Conservation (phyloP, 345 rosid species). For the Syzygium aqueum region DNA sequence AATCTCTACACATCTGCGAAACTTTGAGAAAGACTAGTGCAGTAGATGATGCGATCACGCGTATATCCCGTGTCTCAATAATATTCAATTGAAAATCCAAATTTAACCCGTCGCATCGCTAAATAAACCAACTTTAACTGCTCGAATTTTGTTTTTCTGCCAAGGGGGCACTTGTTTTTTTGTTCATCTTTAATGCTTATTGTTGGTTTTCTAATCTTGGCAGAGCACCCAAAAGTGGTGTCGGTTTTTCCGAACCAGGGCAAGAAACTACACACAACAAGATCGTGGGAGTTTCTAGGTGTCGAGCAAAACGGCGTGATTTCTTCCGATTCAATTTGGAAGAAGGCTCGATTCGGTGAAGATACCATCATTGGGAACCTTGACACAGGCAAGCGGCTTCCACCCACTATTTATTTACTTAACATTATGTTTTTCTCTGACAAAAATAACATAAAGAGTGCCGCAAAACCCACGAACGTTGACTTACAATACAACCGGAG, state of each 20-base stretch:
- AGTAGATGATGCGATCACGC: background rate
- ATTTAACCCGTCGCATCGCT: background rate
- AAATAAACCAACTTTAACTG: background rate
- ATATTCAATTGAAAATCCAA: background rate
- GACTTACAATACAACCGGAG: background rate
- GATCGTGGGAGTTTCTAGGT: constrained; percentile 87
- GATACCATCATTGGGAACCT: constrained; percentile 79
- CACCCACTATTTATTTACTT: background rate
- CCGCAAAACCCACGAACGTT: background rate
- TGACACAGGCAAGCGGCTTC: constrained; percentile 52
- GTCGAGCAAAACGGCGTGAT: constrained; percentile 36
- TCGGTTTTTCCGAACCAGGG: constrained; percentile 68
- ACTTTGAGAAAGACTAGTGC: background rate
- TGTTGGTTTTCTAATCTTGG: background rate
- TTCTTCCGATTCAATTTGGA: constrained; percentile 51
- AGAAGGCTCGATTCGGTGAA: constrained; percentile 62
- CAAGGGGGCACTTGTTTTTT: background rate
- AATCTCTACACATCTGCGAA: background rate
- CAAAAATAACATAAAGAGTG: background rate
- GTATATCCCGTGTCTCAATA: background rate
- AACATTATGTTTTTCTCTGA: background rate
- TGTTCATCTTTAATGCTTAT: background rate
- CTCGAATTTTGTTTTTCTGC: background rate
- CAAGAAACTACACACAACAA: constrained; percentile 71
- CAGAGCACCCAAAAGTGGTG: constrained; percentile 72